phyloP scores from a whole-genome alignment of 805 yeast genomes.

The Starmerella stigmatis region DNA sequence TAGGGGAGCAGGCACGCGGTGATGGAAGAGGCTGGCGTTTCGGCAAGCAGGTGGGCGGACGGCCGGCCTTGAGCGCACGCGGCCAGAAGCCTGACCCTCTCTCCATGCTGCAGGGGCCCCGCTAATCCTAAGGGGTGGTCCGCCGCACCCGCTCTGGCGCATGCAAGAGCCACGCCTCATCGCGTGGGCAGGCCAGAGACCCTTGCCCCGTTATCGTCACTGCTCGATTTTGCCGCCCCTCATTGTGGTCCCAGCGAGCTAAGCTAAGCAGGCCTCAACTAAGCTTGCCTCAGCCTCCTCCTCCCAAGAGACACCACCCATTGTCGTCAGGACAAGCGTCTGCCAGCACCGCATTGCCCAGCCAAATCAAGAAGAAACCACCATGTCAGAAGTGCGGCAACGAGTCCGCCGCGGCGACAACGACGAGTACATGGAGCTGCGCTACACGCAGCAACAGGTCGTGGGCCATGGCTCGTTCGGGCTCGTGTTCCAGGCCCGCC shows the following conservation, averaged over 20 bases:
- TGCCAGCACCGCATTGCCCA: conserved; percentile 6
- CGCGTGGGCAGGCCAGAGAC: not conserved
- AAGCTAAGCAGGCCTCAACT: not conserved
- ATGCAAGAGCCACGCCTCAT: not conserved
- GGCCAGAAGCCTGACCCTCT: too few species aligned
- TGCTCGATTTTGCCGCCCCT: conserved; percentile 1
- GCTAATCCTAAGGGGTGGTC: too few species aligned
- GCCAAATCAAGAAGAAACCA: not conserved
- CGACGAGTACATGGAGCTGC: conserved; percentile 50
- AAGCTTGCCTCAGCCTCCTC: conserved; percentile 1
- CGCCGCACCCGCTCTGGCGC: not conserved
- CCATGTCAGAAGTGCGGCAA: conserved; percentile 38
- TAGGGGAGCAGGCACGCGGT: not conserved
- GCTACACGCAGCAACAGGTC: conserved; percentile 74
- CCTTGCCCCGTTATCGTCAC: conserved; percentile 15
- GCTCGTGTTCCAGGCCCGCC: conserved; percentile 81
- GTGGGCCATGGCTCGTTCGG: conserved; percentile 99
- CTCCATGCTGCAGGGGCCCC: too few species aligned
- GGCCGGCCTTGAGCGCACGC: not conserved
- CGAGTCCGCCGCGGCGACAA: conserved; percentile 63
- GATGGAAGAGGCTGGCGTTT: too few species aligned
- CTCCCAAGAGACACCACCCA: too few species aligned
- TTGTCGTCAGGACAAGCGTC: not conserved
- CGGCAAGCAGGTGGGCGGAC: not conserved
- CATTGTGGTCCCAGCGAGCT: conserved; percentile 1